A percentile compares a stretch with the other conserved stretches of the same genome.
Conservation (phyloP, 2,329 filamentous ascomycete species). For the Bipolaris sorokiniana region DNA sequence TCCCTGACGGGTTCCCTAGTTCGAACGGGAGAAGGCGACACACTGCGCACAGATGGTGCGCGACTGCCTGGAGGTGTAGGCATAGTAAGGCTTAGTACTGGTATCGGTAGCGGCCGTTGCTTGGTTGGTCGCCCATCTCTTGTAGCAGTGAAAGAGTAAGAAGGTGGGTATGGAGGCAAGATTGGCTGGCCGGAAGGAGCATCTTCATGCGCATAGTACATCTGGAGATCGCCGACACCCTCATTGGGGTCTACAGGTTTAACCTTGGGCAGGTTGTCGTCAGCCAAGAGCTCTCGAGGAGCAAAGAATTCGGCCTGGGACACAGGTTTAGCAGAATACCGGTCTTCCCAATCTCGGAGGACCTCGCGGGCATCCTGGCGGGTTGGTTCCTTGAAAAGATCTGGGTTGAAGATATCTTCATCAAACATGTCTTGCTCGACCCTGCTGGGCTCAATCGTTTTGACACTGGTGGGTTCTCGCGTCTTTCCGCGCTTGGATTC, state of each 20-base stretch:
- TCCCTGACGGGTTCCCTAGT: conserved; percentile 36
- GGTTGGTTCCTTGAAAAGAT: conserved; percentile 50
- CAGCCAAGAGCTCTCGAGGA: conserved; percentile 52
- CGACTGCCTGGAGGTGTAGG: conserved; percentile 63
- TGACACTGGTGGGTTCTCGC: conserved; percentile 42
- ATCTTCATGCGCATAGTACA: conserved; percentile 52
- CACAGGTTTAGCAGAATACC: conserved; percentile 48
- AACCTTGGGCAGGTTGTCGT: conserved; percentile 46
- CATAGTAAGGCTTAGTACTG: conserved; percentile 62
- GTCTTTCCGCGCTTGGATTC: conserved; percentile 30
- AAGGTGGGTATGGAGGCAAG: conserved; percentile 45
- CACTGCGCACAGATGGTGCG: conserved; percentile 47
- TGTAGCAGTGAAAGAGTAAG: conserved; percentile 50
- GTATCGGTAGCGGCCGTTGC: conserved; percentile 54
- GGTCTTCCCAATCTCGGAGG: conserved; percentile 52
- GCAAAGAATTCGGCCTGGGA: conserved; percentile 57
- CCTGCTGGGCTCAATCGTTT: conserved; percentile 46
- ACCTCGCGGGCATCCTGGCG: conserved; percentile 49
- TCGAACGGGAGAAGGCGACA: conserved; percentile 46
- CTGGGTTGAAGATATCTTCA: conserved; percentile 55
- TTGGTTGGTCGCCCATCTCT: conserved; percentile 47
- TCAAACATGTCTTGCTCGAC: conserved; percentile 47
- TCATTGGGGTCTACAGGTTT: conserved; percentile 50
- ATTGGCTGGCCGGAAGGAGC: conserved; percentile 34
- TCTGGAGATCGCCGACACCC: conserved; percentile 52